phyloP scores from a whole-genome alignment of 352 stramenopile genomes.

The Blastocystis sp. region DNA sequence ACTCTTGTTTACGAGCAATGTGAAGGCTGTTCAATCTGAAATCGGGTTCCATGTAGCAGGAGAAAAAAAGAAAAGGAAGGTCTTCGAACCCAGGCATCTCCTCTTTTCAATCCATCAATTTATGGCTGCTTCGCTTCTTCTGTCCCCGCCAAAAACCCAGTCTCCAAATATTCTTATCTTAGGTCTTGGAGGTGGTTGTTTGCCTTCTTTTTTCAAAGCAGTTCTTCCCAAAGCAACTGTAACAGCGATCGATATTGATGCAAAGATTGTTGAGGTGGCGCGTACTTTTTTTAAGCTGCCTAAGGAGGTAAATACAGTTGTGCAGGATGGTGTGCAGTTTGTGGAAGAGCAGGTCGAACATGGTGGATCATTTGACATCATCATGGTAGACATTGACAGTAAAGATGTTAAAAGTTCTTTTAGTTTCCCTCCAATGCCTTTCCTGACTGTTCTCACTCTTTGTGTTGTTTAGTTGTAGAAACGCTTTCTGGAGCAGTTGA shows the following conservation, averaged over 20 bases:
- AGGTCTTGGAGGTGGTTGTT: neutral
- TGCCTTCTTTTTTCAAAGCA: neutral
- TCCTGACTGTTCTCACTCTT: neutral
- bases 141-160: neutral
- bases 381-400: conserved; percentile 31
- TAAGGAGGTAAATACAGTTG: neutral
- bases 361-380: neutral
- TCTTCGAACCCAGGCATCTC: neutral
- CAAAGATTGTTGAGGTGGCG: neutral
- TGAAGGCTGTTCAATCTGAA: neutral
- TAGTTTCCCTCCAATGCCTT: neutral
- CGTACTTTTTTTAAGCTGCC: neutral
- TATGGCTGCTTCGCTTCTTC: neutral
- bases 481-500: conserved; percentile 7
- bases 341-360: neutral
- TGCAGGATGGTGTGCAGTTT: neutral
- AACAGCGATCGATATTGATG: conserved; percentile 15
- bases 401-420: neutral
- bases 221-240: neutral
- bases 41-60: neutral
- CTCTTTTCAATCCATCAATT: conserved; percentile 28
- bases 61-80: conserved; percentile 6
- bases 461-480: conserved; percentile 3
- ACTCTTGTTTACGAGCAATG: conserved; percentile 4
- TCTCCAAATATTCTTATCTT: neutral